Conservation (phyloP, 805 yeast species). For the Starmerella cellae region DNA sequence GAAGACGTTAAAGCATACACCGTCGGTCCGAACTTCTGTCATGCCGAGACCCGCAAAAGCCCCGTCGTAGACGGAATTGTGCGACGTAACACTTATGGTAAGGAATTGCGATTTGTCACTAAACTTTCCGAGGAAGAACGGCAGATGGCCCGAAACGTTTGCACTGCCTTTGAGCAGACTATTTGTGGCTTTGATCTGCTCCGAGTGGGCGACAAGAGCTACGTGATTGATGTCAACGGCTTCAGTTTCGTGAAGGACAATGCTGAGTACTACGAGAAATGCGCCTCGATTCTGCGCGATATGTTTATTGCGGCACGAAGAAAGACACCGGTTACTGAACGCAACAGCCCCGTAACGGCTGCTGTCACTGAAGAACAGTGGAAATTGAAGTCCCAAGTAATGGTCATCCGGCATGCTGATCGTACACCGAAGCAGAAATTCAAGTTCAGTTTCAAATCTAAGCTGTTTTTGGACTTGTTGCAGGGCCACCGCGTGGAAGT, state of each 20-base stretch:
- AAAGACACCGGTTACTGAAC: constrained; percentile 22
- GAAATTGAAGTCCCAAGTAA: constrained; percentile 87
- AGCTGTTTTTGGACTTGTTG: constrained; percentile 67
- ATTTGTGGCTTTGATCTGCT: constrained; percentile 94
- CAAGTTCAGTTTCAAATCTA: constrained; percentile 85
- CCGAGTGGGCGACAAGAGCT: constrained; percentile 76
- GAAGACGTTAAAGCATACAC: constrained; percentile 98
- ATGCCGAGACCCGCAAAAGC: constrained; percentile 95
- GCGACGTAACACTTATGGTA: constrained; percentile 91
- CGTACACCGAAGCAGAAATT: constrained; percentile 97
- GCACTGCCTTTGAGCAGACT: constrained; percentile 70
- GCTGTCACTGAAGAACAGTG: constrained; percentile 52
- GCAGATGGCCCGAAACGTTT: constrained; percentile 64
- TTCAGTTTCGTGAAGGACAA: constrained; percentile 95
- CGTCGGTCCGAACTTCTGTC: constrained; percentile 81
- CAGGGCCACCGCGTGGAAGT: constrained; percentile 96
- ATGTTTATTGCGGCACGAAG: constrained; percentile 52
- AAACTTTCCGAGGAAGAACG: constrained; percentile 62
- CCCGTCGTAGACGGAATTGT: constrained; percentile 99
- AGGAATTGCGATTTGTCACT: constrained; percentile 85
- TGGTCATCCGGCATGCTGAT: constrained; percentile 92
- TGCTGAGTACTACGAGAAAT: constrained; percentile 65
- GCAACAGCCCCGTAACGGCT: constrained; percentile 9
- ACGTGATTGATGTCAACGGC: constrained; percentile 95
- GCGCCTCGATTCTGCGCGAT: constrained; percentile 63